Evolutionary conservation across 2,329 filamentous ascomycete genomes (phyloP), one percentile per base, ranked within the genome.

Genomic region (Cercospora sp.): DNA sequence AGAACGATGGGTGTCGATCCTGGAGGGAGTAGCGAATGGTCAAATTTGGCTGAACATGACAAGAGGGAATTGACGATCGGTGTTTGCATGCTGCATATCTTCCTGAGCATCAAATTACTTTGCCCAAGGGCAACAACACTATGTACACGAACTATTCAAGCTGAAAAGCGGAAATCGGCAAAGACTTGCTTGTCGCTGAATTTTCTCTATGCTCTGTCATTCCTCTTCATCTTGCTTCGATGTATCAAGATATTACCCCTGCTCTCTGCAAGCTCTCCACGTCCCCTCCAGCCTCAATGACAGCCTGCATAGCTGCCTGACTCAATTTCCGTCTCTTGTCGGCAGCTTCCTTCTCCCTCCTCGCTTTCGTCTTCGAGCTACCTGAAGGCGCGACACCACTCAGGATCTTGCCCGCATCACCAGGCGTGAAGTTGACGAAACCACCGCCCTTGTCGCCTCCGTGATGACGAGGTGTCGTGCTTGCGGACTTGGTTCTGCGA

Each of bases 371-470:
- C 86, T 98, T 98, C 72, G 88, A 91, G 73, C 90, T 93, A 9
- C 95, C 95, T 72, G 90, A 94, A 0, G 94, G 94, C 57, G 95
- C 95, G 12, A 99, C 95, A 5, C 94, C 94, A 7, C 88, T 92
- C 79, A 99, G 87, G 53, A 99, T 89, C 76, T 91, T 87, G 13
- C 86, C 83, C 74, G 89, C 90, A 79, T 99, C 94, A 60, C 86
- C 84, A 0, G 93, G 90, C 0, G 94, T 97, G 80, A 91, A 97
- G 79, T 98, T 98, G 71, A 97, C 92, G 76, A 98, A 98, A 10
- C 85, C 86, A 13, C 70, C 69, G 13, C 83, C 83, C 59, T 78
- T 79, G 36, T 87, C 86, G 8, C 72, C 75, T 75, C 68, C 75
- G 70, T 71, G 67, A 31, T 71, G 71, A n/a, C 73, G 72, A 42